Evolutionary conservation across 495 filamentous ascomycete species (phyloP).

Genomic region (Aspergillus asperescens): DNA sequence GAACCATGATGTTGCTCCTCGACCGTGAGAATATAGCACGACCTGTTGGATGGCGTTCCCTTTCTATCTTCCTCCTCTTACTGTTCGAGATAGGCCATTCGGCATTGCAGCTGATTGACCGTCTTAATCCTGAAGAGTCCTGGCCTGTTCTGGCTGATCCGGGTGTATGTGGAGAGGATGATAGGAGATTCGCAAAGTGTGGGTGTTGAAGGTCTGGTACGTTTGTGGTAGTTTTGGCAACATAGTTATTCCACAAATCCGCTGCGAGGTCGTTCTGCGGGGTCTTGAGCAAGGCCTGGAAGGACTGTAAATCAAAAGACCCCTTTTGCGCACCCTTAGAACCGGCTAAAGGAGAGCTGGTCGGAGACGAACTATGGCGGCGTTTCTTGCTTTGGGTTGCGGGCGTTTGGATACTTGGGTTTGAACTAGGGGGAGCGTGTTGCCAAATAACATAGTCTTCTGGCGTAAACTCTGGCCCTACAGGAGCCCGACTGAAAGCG

Average conservation of each 20-base stretch:
- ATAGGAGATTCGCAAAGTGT: conserved; percentile 59
- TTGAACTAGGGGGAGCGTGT: conserved; percentile 46
- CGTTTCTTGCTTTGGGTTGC: conserved; percentile 60
- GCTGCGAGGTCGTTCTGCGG: conserved; percentile 76
- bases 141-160: conserved; percentile 37
- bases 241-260: conserved; percentile 84
- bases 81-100: conserved; percentile 52
- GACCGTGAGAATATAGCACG: conserved; percentile 44
- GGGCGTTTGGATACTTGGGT: conserved; percentile 41
- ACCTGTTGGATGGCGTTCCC: conserved; percentile 26
- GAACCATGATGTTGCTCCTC: conserved; percentile 49
- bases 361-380: conserved; percentile 73
- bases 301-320: conserved; percentile 44
- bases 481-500: conserved; percentile 36
- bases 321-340: conserved; percentile 40
- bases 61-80: conserved; percentile 46
- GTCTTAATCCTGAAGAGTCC: conserved; percentile 52
- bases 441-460: conserved; percentile 74
- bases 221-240: conserved; percentile 42
- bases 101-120: conserved; percentile 68
- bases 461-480: conserved; percentile 49
- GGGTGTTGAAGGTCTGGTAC: conserved; percentile 42
- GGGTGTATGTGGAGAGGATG: conserved; percentile 64
- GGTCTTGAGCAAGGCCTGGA: conserved; percentile 58
- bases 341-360: conserved; percentile 60